Conservation (phyloP, 1,284 basidiomycete genomes). For the Trametes polyzona region DNA sequence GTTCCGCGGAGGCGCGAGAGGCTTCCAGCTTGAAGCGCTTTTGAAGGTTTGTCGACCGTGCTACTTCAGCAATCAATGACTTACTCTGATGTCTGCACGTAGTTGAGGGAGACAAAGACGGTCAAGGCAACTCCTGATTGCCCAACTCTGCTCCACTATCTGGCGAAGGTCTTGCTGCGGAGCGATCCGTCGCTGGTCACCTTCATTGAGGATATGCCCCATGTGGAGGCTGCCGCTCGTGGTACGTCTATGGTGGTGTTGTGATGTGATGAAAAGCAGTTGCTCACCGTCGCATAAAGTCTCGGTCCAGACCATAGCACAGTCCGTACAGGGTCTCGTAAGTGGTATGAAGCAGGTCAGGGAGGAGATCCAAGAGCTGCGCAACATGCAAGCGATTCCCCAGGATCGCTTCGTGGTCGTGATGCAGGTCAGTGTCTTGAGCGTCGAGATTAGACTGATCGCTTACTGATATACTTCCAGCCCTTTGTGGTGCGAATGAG, state of each 20-base stretch:
- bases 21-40: conserved; percentile 83
- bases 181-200: conserved; percentile 68
- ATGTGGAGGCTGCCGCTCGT: conserved; percentile 82
- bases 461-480: conserved; percentile 36
- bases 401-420: conserved; percentile 67
- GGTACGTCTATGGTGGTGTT: conserved; percentile 47
- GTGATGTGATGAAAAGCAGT: neutral
- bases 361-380: conserved; percentile 55
- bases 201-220: conserved; percentile 83
- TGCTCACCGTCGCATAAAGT: conserved; percentile 47
- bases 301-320: conserved; percentile 64
- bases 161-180: conserved; percentile 76
- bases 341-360: conserved; percentile 62
- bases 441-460: neutral
- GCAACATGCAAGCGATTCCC: conserved; percentile 36
- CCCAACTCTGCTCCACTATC: conserved; percentile 86
- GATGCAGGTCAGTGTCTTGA: conserved; percentile 58
- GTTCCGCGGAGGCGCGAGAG: conserved; percentile 82
- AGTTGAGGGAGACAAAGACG: conserved; percentile 88
- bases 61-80: neutral
- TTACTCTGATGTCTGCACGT: neutral
- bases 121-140: conserved; percentile 68
- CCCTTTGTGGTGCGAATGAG: conserved; percentile 59
- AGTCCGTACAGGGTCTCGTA: conserved; percentile 62
- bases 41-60: conserved; percentile 60